Conservation (phyloP, 1,284 basidiomycete genomes). For the Schizophyllum commune region DNA sequence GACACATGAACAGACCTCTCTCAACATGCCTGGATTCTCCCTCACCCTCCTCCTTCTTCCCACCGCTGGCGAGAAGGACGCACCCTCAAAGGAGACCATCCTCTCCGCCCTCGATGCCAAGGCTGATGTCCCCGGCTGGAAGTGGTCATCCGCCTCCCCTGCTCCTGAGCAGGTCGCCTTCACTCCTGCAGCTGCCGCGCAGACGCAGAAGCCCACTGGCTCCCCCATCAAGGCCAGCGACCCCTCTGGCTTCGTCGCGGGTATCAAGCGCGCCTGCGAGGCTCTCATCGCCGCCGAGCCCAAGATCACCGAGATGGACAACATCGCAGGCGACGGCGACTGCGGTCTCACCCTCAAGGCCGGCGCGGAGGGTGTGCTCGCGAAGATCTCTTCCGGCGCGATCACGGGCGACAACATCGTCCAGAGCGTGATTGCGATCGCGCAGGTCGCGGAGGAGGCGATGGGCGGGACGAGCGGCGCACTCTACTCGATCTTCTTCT, state of each 20-base stretch:
- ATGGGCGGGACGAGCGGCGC: slow-evolving; percentile 95
- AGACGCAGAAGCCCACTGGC: slow-evolving; percentile 4
- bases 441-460: slow-evolving; percentile 70
- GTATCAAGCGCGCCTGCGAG: slow-evolving; percentile 59
- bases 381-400: slow-evolving; percentile 36
- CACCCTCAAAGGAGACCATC: slow-evolving; percentile 40
- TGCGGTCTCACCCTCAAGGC: slow-evolving; percentile 81
- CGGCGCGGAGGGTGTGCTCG: slow-evolving; percentile 43
- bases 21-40: slow-evolving; percentile 95
- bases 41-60: slow-evolving; percentile 83
- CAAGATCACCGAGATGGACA: slow-evolving; percentile 87
- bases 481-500: slow-evolving; percentile 88
- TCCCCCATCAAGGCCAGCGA: slow-evolving; percentile 25
- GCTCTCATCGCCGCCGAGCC: slow-evolving; percentile 74
- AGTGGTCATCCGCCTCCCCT: slow-evolving; percentile 50
- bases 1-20: slow-evolving; percentile 55
- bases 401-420: slow-evolving; percentile 60
- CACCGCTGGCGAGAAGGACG: slow-evolving; percentile 24
- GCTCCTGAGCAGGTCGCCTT: slow-evolving; percentile 4
- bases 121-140: slow-evolving; percentile 78
- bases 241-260: slow-evolving; percentile 41
- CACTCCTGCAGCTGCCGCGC: slow-evolving; percentile 14
- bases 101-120: slow-evolving; percentile 75
- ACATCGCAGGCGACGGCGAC: slow-evolving; percentile 60
- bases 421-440: slow-evolving; percentile 54